Conservation (phyloP, 140 eudicot species). For the Stevia rebaudiana region DNA sequence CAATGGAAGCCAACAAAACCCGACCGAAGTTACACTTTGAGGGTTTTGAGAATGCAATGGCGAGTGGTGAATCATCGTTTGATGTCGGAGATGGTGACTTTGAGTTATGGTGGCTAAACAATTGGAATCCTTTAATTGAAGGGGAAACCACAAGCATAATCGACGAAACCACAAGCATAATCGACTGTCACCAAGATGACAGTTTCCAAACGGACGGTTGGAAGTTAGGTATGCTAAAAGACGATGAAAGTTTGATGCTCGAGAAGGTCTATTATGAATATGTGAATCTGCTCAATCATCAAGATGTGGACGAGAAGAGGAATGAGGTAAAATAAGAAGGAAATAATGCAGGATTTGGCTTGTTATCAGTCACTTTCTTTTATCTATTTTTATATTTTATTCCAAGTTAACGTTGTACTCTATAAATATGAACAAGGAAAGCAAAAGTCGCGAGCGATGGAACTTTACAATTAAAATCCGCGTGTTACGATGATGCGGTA, state of each 20-base stretch:
- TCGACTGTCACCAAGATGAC: conserved; percentile 10
- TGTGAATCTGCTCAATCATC: conserved; percentile 26
- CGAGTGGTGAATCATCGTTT: conserved; percentile 20
- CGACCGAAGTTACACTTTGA: conserved; percentile 16
- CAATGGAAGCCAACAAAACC: not conserved
- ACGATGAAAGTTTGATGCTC: conserved; percentile 21
- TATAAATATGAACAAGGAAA: no score
- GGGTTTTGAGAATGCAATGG: not conserved
- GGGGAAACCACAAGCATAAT: conserved; percentile 2
- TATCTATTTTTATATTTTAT: no score
- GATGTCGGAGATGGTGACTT: conserved; percentile 1
- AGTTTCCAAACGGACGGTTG: conserved; percentile 5
- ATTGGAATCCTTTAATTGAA: conserved; percentile 15
- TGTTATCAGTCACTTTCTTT: no score
- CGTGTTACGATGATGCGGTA: no score
- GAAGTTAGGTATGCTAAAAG: conserved; percentile 13
- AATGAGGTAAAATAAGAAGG: no score
- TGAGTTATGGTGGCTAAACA: conserved; percentile 27
- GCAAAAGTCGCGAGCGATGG: no score
- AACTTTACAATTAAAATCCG: no score
- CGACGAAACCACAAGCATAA: conserved; percentile 3
- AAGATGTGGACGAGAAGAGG: not conserved
- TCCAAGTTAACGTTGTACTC: no score
- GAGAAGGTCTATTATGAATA: conserved; percentile 37
- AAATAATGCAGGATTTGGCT: no score